These are phyloP conservation scores for Boletus sp. DNA, from an alignment of 768 basidiomycete species.

Conservation along the genomic window DNA sequence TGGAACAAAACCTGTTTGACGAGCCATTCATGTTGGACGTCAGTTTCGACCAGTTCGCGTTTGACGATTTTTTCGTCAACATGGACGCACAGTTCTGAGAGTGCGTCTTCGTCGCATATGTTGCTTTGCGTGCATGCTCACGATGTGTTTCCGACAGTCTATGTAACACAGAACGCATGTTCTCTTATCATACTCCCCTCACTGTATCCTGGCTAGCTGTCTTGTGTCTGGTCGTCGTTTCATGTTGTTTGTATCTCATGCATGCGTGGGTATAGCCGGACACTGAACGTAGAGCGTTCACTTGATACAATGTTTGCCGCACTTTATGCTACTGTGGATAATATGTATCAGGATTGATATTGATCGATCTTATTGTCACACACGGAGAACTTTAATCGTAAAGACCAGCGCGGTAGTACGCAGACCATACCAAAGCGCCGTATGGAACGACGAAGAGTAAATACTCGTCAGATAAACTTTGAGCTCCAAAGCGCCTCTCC, in stretches of 20 bases:
- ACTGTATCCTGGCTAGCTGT: not conserved
- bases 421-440: conserved; percentile 1
- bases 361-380: conserved; percentile 7
- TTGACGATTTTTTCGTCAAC: conserved; percentile 26
- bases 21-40: conserved; percentile 33
- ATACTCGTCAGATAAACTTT: conserved; percentile 41
- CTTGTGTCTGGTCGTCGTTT: not conserved
- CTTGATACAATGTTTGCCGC: not conserved
- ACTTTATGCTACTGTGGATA: not conserved
- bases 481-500: conserved; percentile 54
- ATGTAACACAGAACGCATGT: conserved; percentile 16
- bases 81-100: conserved; percentile 13
- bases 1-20: conserved; percentile 27
- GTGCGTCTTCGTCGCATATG: conserved; percentile 29
- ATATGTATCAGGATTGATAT: not conserved
- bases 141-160: conserved; percentile 10
- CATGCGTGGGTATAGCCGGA: not conserved
- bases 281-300: conserved; percentile 16
- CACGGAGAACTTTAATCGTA: conserved; percentile 2
- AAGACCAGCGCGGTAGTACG: too few relatives aligned
- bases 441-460: not conserved
- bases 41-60: conserved; percentile 24
- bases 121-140: conserved; percentile 14
- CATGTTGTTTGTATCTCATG: not conserved
- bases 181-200: not conserved